Base-by-base conservation (phyloP, 192 early-diverging fungal species). In the Mortierella hygrophila region DNA sequence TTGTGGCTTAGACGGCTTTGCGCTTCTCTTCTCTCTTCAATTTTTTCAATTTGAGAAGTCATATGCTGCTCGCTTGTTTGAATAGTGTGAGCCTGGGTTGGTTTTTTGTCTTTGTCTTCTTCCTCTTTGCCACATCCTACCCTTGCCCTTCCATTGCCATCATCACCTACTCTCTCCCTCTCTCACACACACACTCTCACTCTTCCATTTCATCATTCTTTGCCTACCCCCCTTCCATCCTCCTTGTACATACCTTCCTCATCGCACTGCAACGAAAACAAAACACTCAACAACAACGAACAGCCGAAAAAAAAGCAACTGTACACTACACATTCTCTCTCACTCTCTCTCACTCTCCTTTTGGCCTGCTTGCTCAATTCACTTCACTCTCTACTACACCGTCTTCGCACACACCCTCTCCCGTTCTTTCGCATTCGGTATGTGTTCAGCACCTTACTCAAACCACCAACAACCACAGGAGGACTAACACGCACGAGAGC, bases 171-270 rank as follows among this genome's bases (percentile, higher is more conserved):
- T 41, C 76, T 20, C 65, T 32, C 68, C 54, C 4, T 65, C 26
- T 55, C n/a, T n/a, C n/a, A 1, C 9, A 9, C 42, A 44, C 42
- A 6, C 37, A 47, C 35, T 35, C 35, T 35, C 35, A 35, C 35
- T 35, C 65, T 49, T 40, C 38, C 35, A 35, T 40, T 35, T 21
- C 70, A 35, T 47, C 26, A 26, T 47, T 68, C 49, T 42, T 69
- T n/a, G 16, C 23, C n/a, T 35, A 26, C 38, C 13, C 15, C 68
- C 49, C 55, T 55, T 71, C 46, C 52, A 32, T 21, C 38, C 35
- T 35, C 65, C 70, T 16, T 70, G 52, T 35, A 65, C 72, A 57
- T 82, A 65, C 47, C 21, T 60, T 26, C 29, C 65, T 41, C 18
- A 52, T 52, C 49, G 49, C 18, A 52, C 49, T 52, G 49, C 49